Conservation (phyloP, 495 filamentous ascomycete species). For the Endocarpon pusillum region DNA sequence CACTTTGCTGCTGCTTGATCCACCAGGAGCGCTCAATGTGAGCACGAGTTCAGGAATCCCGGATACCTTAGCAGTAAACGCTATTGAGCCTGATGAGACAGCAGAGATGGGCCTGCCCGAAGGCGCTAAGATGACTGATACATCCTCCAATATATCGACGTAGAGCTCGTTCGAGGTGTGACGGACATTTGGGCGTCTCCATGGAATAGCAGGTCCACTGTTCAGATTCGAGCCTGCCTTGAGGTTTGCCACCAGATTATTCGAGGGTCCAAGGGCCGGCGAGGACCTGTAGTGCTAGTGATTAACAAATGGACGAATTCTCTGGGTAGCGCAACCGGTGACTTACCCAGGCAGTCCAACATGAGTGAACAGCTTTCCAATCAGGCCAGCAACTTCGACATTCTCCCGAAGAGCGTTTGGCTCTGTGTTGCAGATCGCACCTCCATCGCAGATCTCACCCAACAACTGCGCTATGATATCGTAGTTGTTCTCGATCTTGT, state of each 20-base stretch:
- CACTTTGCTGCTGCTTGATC: conserved; percentile 20
- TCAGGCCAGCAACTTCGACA: conserved; percentile 74
- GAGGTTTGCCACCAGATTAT: conserved; percentile 29
- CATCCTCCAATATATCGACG: conserved; percentile 83
- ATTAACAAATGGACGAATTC: conserved; percentile 3
- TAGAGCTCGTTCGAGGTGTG: conserved; percentile 97
- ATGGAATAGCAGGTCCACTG: conserved; percentile 49
- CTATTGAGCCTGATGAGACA: conserved; percentile 80
- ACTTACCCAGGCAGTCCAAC: conserved; percentile 62
- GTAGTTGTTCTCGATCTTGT: conserved; percentile 75
- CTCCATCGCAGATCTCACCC: conserved; percentile 92
- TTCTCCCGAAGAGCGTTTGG: conserved; percentile 83
- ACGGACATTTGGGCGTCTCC: conserved; percentile 79
- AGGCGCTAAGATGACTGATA: conserved; percentile 73
- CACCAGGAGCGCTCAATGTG: conserved; percentile 59
- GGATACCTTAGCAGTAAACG: conserved; percentile 86
- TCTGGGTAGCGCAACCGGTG: not conserved
- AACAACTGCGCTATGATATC: conserved; percentile 89
- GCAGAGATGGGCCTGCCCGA: conserved; percentile 77
- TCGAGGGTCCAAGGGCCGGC: conserved; percentile 24
- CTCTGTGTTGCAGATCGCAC: conserved; percentile 77
- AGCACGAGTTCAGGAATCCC: conserved; percentile 81
- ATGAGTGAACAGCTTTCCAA: conserved; percentile 80
- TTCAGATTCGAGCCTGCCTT: conserved; percentile 18
- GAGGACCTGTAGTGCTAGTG: conserved; percentile 20